Evolutionary conservation across 345 rosid genomes (phyloP).

Genomic region (Ceriops zippeliana): DNA sequence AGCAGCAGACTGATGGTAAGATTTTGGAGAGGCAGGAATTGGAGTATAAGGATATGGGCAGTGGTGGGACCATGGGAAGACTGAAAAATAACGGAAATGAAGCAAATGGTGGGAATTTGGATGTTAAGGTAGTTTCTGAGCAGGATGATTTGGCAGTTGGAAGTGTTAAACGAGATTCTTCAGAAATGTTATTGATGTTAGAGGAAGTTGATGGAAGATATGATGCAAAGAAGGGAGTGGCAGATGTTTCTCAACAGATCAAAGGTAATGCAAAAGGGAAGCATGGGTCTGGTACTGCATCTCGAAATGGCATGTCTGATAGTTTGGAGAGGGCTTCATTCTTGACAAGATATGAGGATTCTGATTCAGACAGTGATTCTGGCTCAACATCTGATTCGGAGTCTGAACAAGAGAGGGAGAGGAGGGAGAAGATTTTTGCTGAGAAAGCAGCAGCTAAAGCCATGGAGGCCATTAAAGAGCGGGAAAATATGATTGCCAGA

Average conservation of each 20-base stretch:
- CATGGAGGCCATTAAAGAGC: conserved; percentile 65
- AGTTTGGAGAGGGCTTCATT: conserved; percentile 37
- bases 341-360: conserved; percentile 37
- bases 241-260: conserved; percentile 32
- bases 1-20: conserved; percentile 37
- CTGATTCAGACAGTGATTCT: conserved; percentile 57
- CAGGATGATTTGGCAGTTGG: conserved; percentile 27
- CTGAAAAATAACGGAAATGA: conserved; percentile 25
- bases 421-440: conserved; percentile 65
- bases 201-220: conserved; percentile 29
- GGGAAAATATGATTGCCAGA: conserved; percentile 80
- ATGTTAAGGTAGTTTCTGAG: conserved; percentile 23
- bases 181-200: conserved; percentile 20
- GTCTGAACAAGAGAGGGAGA: conserved; percentile 74
- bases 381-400: conserved; percentile 77
- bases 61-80: conserved; percentile 13
- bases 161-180: conserved; percentile 19
- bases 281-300: conserved; percentile 23
- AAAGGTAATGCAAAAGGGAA: conserved; percentile 38
- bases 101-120: conserved; percentile 31
- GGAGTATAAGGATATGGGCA: conserved; percentile 23
- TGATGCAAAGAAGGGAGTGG: conserved; percentile 32
- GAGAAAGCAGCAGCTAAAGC: conserved; percentile 82
- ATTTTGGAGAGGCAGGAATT: conserved; percentile 18
- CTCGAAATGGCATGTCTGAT: conserved; percentile 38